These are phyloP conservation scores for Theileria sp. DNA, from an alignment of 169 alveolate species.

Conservation along the genomic window DNA sequence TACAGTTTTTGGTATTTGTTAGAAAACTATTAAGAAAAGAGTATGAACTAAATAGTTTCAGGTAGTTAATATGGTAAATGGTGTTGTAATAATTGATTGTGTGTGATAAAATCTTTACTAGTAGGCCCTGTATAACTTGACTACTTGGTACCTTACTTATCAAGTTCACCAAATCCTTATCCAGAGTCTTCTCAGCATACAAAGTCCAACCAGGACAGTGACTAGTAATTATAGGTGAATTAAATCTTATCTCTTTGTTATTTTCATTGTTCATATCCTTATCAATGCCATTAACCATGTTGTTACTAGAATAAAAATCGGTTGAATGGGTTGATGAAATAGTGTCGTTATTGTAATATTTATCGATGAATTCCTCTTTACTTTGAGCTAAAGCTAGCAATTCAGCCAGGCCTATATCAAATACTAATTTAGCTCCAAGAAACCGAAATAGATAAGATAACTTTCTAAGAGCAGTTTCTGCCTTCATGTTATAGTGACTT, in stretches of 20 bases:
- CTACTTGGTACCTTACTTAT: conserved; percentile 87
- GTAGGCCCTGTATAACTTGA: conserved; percentile 81
- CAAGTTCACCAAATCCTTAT: conserved; percentile 72
- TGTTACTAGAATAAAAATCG: not conserved
- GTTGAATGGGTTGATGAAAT: not conserved
- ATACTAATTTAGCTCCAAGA: conserved; percentile 70
- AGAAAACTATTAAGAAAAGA: not conserved
- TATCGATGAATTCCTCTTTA: conserved; percentile 47
- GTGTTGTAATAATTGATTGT: conserved; percentile 11
- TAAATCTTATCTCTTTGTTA: not conserved
- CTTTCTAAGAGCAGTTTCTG: conserved; percentile 55
- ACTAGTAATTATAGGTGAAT: conserved; percentile 37
- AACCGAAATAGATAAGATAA: conserved; percentile 55
- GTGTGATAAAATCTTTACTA: conserved; percentile 67
- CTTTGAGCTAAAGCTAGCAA: conserved; percentile 48
- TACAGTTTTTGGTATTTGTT: not conserved
- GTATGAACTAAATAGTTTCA: not conserved
- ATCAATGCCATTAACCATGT: not conserved
- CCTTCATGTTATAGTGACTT: conserved; percentile 54
- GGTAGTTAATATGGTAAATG: not conserved
- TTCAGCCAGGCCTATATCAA: conserved; percentile 61
- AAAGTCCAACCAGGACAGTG: conserved; percentile 95
- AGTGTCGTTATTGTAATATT: not conserved
- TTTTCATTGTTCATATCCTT: not conserved
- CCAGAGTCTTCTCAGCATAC: conserved; percentile 89